Evolutionary conservation across 2,329 filamentous ascomycete genomes (phyloP).

Genomic region (Microsporum canis): DNA sequence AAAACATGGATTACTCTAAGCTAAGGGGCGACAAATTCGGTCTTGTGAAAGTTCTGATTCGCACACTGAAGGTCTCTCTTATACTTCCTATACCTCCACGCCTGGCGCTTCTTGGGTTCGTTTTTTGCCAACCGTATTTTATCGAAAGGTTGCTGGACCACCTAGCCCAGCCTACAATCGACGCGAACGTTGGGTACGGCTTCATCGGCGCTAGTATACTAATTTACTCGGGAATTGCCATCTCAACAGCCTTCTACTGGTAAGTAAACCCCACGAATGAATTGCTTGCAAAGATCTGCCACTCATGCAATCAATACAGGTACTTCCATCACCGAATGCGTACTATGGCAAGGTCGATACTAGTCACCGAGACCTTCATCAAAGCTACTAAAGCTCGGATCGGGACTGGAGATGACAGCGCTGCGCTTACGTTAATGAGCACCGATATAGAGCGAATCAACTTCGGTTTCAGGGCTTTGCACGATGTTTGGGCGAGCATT

Average conservation of each 20-base stretch:
- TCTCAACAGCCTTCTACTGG: slow-evolving; percentile 14
- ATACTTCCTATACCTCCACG: slow-evolving; percentile 18
- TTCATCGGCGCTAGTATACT: slow-evolving; percentile 17
- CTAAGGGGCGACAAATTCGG: neutral
- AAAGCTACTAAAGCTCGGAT: neutral
- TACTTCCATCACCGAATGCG: neutral
- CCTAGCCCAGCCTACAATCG: slow-evolving; percentile 5
- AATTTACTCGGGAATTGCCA: slow-evolving; percentile 14
- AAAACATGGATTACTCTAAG: neutral
- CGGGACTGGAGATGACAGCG: neutral
- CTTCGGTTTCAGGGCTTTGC: slow-evolving; percentile 14
- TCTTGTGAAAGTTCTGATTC: slow-evolving; percentile 3
- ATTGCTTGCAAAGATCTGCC: neutral
- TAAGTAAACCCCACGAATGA: slow-evolving; percentile 3
- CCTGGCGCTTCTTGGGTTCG: slow-evolving; percentile 19
- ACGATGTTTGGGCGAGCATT: slow-evolving; percentile 19
- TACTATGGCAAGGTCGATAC: neutral
- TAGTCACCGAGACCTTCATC: neutral
- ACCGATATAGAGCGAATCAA: slow-evolving; percentile 18
- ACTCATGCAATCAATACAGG: neutral
- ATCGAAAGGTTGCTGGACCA: slow-evolving; percentile 12
- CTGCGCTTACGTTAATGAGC: slow-evolving; percentile 18
- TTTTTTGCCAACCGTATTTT: slow-evolving; percentile 20
- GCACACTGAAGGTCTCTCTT: slow-evolving; percentile 18
- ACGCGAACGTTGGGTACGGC: slow-evolving; percentile 17